These are phyloP conservation scores for Wolfiporia cocos DNA, from an alignment of 1,284 basidiomycete species.

Conservation along the genomic window DNA sequence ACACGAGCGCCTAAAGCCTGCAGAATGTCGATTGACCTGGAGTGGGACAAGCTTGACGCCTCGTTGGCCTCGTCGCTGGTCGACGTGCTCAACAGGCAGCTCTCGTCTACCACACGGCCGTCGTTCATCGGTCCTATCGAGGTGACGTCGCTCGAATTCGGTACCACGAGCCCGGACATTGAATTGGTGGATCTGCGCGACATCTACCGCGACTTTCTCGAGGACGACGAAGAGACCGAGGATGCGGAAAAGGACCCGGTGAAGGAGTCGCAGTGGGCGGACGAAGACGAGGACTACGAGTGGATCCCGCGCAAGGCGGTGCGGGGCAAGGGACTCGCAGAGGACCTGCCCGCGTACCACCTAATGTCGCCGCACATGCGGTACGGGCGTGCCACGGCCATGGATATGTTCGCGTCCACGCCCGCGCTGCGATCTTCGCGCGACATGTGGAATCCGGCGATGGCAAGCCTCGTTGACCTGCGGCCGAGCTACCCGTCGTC, in stretches of 20 bases:
- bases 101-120: constrained; percentile 66
- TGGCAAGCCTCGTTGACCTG: constrained; percentile 26
- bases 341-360: constrained; percentile 57
- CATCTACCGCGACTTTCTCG: constrained; percentile 90
- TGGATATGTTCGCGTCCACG: constrained; percentile 53
- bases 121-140: constrained; percentile 92
- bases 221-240: constrained; percentile 70
- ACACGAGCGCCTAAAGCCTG: background rate
- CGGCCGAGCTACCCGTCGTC: constrained; percentile 24
- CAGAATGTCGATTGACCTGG: constrained; percentile 76
- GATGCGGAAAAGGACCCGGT: constrained; percentile 30
- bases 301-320: constrained; percentile 69
- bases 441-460: constrained; percentile 45
- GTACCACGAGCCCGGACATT: constrained; percentile 76
- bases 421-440: constrained; percentile 40
- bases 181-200: constrained; percentile 90
- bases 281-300: constrained; percentile 56
- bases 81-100: constrained; percentile 75
- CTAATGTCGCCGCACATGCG: constrained; percentile 66
- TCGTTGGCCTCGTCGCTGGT: constrained; percentile 71
- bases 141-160: constrained; percentile 85
- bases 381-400: constrained; percentile 46
- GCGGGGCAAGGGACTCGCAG: constrained; percentile 36
- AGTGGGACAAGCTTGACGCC: constrained; percentile 70
- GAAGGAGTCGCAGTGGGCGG: constrained; percentile 45